These are phyloP conservation scores for Tephrocybe rancida DNA, from an alignment of 768 basidiomycete genomes.

Conservation along the genomic window DNA sequence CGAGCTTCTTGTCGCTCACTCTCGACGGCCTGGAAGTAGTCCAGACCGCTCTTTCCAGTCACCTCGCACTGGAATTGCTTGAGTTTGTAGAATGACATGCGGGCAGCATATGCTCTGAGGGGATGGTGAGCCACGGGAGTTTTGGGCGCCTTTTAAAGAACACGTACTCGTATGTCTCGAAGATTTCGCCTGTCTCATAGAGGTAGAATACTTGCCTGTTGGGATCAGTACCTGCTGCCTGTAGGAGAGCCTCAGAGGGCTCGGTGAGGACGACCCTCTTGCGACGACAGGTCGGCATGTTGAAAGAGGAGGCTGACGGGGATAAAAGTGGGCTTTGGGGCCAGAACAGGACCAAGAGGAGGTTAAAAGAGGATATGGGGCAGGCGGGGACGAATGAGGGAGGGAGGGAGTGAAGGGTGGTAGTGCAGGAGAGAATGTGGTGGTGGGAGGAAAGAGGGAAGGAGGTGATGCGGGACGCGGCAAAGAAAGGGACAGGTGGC, in stretches of 20 bases:
- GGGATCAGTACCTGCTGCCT: slow-evolving; percentile 63
- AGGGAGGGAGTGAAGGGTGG: slow-evolving; percentile 18
- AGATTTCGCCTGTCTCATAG: slow-evolving; percentile 95
- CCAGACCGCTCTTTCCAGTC: slow-evolving; percentile 89
- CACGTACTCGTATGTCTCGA: slow-evolving; percentile 92
- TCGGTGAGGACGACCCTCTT: slow-evolving; percentile 89
- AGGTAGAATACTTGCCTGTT: slow-evolving; percentile 88
- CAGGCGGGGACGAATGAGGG: slow-evolving; percentile 13
- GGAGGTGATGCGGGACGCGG: slow-evolving; percentile 55
- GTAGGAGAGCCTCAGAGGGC: slow-evolving; percentile 71
- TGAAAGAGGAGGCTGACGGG: slow-evolving; percentile 21
- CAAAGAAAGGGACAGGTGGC: slow-evolving; percentile 67
- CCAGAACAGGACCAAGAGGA: slow-evolving; percentile 18
- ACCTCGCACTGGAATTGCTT: slow-evolving; percentile 98
- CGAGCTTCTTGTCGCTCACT: slow-evolving; percentile 90
- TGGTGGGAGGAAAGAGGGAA: slow-evolving; percentile 35
- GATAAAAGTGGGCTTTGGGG: slow-evolving; percentile 19
- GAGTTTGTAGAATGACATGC: slow-evolving; percentile 92
- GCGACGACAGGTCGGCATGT: slow-evolving; percentile 88
- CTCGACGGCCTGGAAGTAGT: slow-evolving; percentile 93
- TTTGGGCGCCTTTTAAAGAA: slow-evolving; percentile 26
- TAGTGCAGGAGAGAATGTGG: slow-evolving; percentile 21
- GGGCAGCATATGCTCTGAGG: slow-evolving; percentile 75
- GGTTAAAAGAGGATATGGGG: slow-evolving; percentile 10
- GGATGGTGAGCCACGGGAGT: slow-evolving; percentile 21